phyloP scores from a whole-genome alignment of 139 green algal species.

The Picochlorum sp. region DNA sequence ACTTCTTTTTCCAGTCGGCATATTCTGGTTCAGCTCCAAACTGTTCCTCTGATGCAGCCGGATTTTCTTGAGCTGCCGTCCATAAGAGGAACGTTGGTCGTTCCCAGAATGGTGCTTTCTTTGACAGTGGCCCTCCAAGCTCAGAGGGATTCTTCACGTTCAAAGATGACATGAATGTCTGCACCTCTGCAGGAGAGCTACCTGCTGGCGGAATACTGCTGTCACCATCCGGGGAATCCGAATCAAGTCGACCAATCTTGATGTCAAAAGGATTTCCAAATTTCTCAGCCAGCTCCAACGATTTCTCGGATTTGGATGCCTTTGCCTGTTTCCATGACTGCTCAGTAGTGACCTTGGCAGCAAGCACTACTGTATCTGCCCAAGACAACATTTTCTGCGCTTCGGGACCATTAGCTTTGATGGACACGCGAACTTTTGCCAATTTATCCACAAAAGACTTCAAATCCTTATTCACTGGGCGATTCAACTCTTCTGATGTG shows the following conservation, averaged over 20 bases:
- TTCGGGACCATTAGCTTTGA: conserved; percentile 33
- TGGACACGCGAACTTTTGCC: conserved; percentile 39
- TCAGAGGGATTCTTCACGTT: conserved; percentile 10
- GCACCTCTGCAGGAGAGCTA: conserved; percentile 28
- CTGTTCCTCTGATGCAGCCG: conserved; percentile 8
- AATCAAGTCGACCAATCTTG: conserved; percentile 53
- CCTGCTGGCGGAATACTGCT: conserved; percentile 21
- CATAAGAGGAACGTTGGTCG: conserved; percentile 42
- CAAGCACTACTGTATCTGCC: conserved; percentile 46
- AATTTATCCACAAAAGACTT: conserved; percentile 43
- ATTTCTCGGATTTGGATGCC: not conserved
- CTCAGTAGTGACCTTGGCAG: conserved; percentile 21
- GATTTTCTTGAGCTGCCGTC: conserved; percentile 12
- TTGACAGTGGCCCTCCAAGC: conserved; percentile 29
- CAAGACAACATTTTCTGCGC: conserved; percentile 48
- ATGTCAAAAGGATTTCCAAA: conserved; percentile 6
- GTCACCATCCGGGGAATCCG: conserved; percentile 2
- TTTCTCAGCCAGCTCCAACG: not conserved
- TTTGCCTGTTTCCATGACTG: not conserved
- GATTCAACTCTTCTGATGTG: conserved; percentile 48
- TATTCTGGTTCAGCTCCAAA: conserved; percentile 19
- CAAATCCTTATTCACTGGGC: conserved; percentile 57
- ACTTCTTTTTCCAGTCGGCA: conserved; percentile 39
- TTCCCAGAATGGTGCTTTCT: conserved; percentile 65
- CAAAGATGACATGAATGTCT: conserved; percentile 28